Base-by-base conservation (phyloP, 2,329 filamentous ascomycete genomes). In the Calonectria hawksworthii region DNA sequence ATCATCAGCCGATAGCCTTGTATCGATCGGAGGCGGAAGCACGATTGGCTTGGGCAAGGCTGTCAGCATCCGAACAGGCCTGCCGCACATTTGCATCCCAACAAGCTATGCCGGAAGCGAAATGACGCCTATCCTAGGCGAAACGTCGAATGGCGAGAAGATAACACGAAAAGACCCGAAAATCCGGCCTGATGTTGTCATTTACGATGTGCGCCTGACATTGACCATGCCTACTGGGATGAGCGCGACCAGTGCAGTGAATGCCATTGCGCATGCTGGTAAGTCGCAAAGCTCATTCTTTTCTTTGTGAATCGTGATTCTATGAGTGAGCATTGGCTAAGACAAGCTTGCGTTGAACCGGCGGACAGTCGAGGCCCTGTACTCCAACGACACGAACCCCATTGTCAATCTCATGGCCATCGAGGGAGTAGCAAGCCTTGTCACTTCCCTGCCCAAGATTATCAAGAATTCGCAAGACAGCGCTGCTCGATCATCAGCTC, bases 161-260 rank as follows among this genome's bases (percentile, higher is more conserved):
- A 89, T 87, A 71, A 93, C 92, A 4, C 85, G 87, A 36, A 86
- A 84, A 6, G 91, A 93, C 81, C 88, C 89, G 1, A 90, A 88
- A 81, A 92, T 93, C 70, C 47, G 93, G 26, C 92, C 92, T 0
- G 87, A 86, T 0, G 89, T 89, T 0, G 92, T 93, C 5, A 90
- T 94, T 50, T 93, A 93, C 80, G 92, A 94, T 84, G 90, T 93
- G 23, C 88, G 92, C 78, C 83, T 93, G 70, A 93, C 92, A 0
- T 86, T 92, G 87, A 90, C 88, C 1, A 84, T 93, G 30, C 91
- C 92, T 0, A 79, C 83, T 2, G 82, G 81, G 0, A 85, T 92
- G 82, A 91, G 87, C 75, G 87, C 89, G 2, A 91, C 88, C 0
- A 93, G 91, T 73, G 92, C 92, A 59, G 87, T 93, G 63, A 93